Evolutionary conservation across 768 basidiomycete species (phyloP).

Genomic region (Lactarius sanguifluus): DNA sequence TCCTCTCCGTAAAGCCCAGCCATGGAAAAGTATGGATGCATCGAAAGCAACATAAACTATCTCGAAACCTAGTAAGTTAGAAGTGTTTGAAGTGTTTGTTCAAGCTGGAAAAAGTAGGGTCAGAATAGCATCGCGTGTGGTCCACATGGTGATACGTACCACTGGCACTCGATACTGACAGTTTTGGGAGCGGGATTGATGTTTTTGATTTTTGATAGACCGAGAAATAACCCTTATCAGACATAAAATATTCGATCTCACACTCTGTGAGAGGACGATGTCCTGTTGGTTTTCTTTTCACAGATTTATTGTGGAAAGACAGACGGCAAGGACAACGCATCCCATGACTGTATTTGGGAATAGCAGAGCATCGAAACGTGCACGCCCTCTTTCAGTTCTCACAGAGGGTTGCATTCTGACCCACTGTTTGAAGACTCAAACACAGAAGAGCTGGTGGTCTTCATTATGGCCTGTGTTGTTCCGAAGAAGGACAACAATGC

Average conservation of each 20-base stretch:
- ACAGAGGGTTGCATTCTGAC: neutral
- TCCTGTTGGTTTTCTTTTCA: no score
- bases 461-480: neutral
- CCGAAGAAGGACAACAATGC: neutral
- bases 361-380: neutral
- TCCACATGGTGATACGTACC: no score
- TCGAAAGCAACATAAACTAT: neutral
- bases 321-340: no score
- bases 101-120: neutral
- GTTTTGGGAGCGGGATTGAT: no score
- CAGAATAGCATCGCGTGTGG: no score
- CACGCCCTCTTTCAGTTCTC: neutral
- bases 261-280: no score
- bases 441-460: neutral
- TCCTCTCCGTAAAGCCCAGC: neutral
- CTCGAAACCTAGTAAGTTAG: neutral
- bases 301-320: no score
- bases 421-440: neutral
- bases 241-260: neutral
- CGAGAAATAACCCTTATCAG: neutral
- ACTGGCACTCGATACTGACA: no score
- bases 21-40: neutral
- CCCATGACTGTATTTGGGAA: no score
- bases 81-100: neutral
- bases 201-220: no score